Base-by-base conservation (phyloP, 2,329 filamentous ascomycete species). In the Arthrocladium fulminans region DNA sequence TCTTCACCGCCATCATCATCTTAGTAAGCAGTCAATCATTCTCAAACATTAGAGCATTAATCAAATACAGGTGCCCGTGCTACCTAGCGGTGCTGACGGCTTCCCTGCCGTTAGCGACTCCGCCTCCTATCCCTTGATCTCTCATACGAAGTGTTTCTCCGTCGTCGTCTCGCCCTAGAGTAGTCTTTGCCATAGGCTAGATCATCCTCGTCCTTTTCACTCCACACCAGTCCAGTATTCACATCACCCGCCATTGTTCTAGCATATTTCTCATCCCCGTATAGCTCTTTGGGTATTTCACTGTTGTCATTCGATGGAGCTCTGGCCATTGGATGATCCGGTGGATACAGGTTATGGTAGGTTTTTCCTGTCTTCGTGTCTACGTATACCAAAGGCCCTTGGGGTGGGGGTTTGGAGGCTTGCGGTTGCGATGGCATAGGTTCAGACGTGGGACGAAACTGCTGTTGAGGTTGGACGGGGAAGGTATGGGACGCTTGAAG, bases 351-450 rank as follows among this genome's bases (percentile, higher is more conserved):
- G 45, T 54, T 50, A 29, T 54, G 42, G 24, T 51, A 52, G 22
- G 52, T 17, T 30, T 51, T 54, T 35, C 54, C 54, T 13, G 54
- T 56, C 27, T 56, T 56, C 37, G 51, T 8, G 45, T 56, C 54
- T 29, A 53, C 30, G 24, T 54, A 54, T 34, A 50, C 47, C 8
- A 32, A n/a, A 10, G 13, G 13, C 12, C 43, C 32, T 40, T 27
- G 52, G 9, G 50, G 40, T 13, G 45, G 48, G 6, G 47, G 50
- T 13, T 45, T 47, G 12, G 43, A 29, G 20, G 22, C 38, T 19
- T 46, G 20, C 22, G 37, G 45, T 15, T 32, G 17, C 17, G 45
- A 32, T 34, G 23, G 39, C 34, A 24, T 25, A 27, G 39, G 15
- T 12, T 43, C 35, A 34, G 27, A 19, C 2, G 7, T 24, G 6